Evolutionary conservation across 2,329 filamentous ascomycete genomes (phyloP), one percentile per base, ranked within the genome.

Genomic region (Sporothrix protearum): DNA sequence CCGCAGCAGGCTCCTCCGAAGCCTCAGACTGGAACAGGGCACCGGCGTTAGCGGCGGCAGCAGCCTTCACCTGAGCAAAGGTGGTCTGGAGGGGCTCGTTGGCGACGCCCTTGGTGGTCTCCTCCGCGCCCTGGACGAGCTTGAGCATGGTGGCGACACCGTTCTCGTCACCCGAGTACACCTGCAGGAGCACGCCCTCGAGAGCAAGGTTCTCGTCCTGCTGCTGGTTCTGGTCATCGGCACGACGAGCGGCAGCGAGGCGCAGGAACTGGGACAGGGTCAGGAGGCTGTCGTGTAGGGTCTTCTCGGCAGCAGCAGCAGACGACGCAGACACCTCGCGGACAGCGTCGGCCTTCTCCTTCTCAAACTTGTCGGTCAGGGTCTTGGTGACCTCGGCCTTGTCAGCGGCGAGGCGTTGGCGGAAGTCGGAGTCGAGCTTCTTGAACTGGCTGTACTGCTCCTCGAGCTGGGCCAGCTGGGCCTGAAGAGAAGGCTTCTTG

Each of bases 241-340:
- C 85, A 76, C 92, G 87, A 75, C 92, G 89, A 76, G 92, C 89
- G 72, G 92, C 92, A 73, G 92, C 92, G 49, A 94, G 86, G 75
- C 91, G 89, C 75, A 96, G 83, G 83, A 96, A 96, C 79, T 93
- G 91, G 5, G 92, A 93, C 74, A 96, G 83, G 33, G 88, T 84
- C 64, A 94, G 83, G 53, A 96, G 83, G 78, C 88, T 89, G 76
- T 88, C 85, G 76, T 88, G 85, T 75, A 92, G 85, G 33, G 83
- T 81, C 77, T 86, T 85, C 76, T 87, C 81, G 64, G 84, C 82
- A 72, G 88, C 85, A 72, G 83, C 84, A 70, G 84, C 80, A 71
- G 84, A 83, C 79, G 88, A 86, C 68, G 88, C 81, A 77, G 89
- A 85, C 71, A 84, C 80, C 77, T 87, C 86, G 19, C 84, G 83